Conservation (phyloP, 2,329 filamentous ascomycete genomes). For the Colletotrichum sublineola region DNA sequence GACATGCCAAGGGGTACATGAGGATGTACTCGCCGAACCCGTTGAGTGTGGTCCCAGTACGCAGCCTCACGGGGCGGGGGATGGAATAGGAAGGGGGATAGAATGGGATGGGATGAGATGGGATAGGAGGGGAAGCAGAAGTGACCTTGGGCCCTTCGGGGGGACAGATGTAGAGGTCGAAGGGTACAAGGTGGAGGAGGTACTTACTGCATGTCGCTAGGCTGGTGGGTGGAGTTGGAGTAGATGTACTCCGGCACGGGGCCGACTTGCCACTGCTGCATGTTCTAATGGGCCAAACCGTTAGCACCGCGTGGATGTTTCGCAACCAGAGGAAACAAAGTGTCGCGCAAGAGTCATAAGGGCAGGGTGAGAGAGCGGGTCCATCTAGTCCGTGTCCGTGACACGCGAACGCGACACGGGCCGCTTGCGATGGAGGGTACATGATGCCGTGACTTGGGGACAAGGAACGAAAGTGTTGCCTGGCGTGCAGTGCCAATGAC, state of each 20-base stretch:
- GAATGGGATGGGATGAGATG: slow-evolving; percentile 6
- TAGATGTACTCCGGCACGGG: slow-evolving; percentile 72
- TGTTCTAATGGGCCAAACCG: slow-evolving; percentile 57
- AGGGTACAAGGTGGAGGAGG: slow-evolving; percentile 51
- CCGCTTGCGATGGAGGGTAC: slow-evolving; percentile 21
- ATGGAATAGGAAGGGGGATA: slow-evolving; percentile 50
- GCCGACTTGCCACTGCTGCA: slow-evolving; percentile 74
- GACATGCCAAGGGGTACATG: slow-evolving; percentile 34
- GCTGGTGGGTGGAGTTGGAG: slow-evolving; percentile 64
- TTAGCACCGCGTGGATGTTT: slow-evolving; percentile 40
- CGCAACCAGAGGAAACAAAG: slow-evolving; percentile 30
- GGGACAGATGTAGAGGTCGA: slow-evolving; percentile 22
- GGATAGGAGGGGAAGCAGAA: slow-evolving; percentile 31
- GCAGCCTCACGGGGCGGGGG: slow-evolving; percentile 37
- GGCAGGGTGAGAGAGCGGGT: slow-evolving; percentile 20
- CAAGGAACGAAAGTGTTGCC: background rate
- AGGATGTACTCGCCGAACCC: slow-evolving; percentile 28
- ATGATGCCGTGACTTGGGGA: slow-evolving; percentile 25
- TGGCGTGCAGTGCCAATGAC: background rate
- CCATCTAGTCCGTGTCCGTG: slow-evolving; percentile 6
- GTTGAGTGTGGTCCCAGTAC: slow-evolving; percentile 21
- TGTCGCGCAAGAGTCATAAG: slow-evolving; percentile 39
- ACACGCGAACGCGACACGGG: slow-evolving; percentile 38
- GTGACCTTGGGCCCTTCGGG: slow-evolving; percentile 21
- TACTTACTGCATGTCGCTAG: slow-evolving; percentile 72